Evolutionary conservation across 495 filamentous ascomycete species (phyloP), one percentile per base, ranked within the genome.

Genomic region (Penicilliopsis zonata): DNA sequence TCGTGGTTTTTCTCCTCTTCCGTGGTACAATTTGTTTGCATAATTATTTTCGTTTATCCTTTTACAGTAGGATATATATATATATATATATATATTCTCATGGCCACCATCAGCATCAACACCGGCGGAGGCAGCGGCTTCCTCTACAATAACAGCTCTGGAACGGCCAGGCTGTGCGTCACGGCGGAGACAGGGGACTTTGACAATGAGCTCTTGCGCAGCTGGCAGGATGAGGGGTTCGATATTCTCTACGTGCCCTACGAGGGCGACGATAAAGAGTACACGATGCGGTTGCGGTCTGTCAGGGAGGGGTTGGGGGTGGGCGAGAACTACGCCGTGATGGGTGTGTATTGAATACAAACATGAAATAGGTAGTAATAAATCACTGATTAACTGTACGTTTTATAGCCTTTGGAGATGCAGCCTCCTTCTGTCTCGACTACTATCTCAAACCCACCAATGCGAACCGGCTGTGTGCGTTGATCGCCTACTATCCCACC

Each of bases 151-250:
- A 54, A 53, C 24, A 53, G 52, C n/a, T 37, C 49, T 14, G 49
- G 54, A 16, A 61, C 66, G n/a, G 70, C 71, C 3, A 61, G 63
- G 10, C 44, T 83, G n/a, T 75, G 75, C 42, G 53, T 83, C 26
- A 76, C 77, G 0, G 63, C 77, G 4, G 76, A 82, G 41, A 57
- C 54, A 9, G 53, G 59, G 0, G 74, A 77, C 3, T 82, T 81
- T 40, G 77, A 82, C 43, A 33, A 49, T 5, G 47, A 67, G 4
- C 71, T 66, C 0, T 35, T 79, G 18, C 55, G 60, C 12, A 60
- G 65, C 17, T 82, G 78, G 78, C 59, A 59, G 17, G 69, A 70
- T 32, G 79, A 85, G 41, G 79, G 78, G 9, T 83, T 82, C 49
- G 52, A 70, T 18, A 73, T 78, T 2, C 47, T 62, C 2, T 83